Evolutionary conservation across 306 rosid genomes (phyloP), one percentile per base, ranked within the genome.

Genomic region (Prunus kanzakura): DNA sequence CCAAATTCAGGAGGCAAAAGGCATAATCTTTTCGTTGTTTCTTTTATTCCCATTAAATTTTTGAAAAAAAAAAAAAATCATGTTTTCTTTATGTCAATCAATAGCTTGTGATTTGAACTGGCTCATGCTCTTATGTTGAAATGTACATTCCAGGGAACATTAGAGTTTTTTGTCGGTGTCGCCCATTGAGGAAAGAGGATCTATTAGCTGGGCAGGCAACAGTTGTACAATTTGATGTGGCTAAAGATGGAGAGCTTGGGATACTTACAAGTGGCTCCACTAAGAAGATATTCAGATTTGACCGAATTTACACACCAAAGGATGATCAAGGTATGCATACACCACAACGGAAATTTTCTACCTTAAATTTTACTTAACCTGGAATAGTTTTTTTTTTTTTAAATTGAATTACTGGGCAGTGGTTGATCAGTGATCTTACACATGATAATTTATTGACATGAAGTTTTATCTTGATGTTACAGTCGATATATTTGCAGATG

Each of bases 101-200:
- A 4, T 32, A 4, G 38, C 29, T 10, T 50, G 38, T 38, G 56
- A 46, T 8, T 69, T 16, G 27, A 30, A 13, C 57, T 23, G 25
- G 60, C 25, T 50, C 35, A 61, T 78, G 67, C 77, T 64, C 46
- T 71, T 41, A 41, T 32, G 5, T 11, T 71, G 20, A 18, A 50
- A 23, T 72, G 73, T 27, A 41, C n/a, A 45, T 75, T 76, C 16
- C 79, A 89, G 93, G 93, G 84, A 89, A 89, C 76, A 87, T 89
- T 78, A 82, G 91, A 74, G 91, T 89, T 67, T 89, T 79, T 73
- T 89, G 93, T 82, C 84, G 93, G 77, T 74, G 87, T 32, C 79
- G 78, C 68, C 94, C 94, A 12, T 87, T 76, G 79, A 61, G 77
- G 84, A 86, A 76, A 79, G 78, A 74, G 29, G 83, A 16, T 74